A percentile compares a stretch with the other conserved stretches of the same genome.
These are phyloP conservation scores for Arctium lappa DNA, from an alignment of 129 eudicot genomes.

Conservation along the genomic window DNA sequence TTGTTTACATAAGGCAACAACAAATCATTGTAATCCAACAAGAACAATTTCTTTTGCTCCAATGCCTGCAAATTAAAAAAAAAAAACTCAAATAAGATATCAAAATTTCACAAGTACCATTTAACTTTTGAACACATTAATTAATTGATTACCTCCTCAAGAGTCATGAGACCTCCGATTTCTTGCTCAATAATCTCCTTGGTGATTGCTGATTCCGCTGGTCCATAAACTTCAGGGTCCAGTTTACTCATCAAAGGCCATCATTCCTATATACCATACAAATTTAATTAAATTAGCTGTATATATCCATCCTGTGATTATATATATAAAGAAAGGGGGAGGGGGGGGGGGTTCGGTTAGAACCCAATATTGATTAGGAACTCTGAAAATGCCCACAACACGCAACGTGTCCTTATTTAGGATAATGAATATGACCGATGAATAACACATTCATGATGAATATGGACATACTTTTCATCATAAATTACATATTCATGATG, in stretches of 20 bases:
- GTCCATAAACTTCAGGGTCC: constrained; percentile 61
- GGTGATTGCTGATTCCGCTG: constrained; percentile 67
- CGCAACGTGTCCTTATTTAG: neutral
- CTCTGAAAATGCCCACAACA: neutral
- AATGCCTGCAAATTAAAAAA: constrained; percentile 44
- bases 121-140: neutral
- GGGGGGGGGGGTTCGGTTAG: neutral
- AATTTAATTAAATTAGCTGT: constrained; percentile 36
- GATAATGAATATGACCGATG: constrained; percentile 32
- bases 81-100: neutral
- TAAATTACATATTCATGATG: neutral
- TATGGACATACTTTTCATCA: neutral
- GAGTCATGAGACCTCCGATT: constrained; percentile 43
- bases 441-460: constrained; percentile 52
- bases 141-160: constrained; percentile 38
- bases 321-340: neutral
- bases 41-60: constrained; percentile 50
- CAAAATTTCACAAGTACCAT: neutral
- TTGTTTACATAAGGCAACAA: constrained; percentile 58
- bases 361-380: neutral
- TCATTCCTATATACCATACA: constrained; percentile 50
- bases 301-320: neutral
- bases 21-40: constrained; percentile 66
- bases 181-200: constrained; percentile 35
- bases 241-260: constrained; percentile 77